These are phyloP conservation scores for Fusarium clavum DNA, from an alignment of 2,329 filamentous ascomycete genomes.

Conservation along the genomic window DNA sequence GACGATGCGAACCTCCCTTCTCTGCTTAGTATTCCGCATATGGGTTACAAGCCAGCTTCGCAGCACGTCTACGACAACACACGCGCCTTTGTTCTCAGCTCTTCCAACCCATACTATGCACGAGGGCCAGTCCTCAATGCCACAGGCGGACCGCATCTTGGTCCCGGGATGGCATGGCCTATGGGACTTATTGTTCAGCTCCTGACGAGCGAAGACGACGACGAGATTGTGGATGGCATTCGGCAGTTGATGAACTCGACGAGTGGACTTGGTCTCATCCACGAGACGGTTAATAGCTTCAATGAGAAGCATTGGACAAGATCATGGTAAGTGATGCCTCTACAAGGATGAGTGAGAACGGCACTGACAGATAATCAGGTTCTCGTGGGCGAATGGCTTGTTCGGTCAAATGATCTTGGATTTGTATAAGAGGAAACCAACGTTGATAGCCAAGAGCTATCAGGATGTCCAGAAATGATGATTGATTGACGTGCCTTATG, in stretches of 20 bases:
- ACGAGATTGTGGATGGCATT: slow-evolving; percentile 77
- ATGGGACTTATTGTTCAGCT: slow-evolving; percentile 86
- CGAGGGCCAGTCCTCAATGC: slow-evolving; percentile 63
- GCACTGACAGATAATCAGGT: slow-evolving; percentile 66
- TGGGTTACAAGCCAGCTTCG: slow-evolving; percentile 68
- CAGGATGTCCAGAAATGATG: slow-evolving; percentile 47
- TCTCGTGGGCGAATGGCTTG: slow-evolving; percentile 90
- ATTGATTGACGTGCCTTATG: neutral
- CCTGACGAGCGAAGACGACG: slow-evolving; percentile 80
- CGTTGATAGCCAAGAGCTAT: slow-evolving; percentile 66
- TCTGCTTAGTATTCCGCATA: slow-evolving; percentile 69
- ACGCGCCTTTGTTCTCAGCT: slow-evolving; percentile 76
- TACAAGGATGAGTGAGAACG: neutral
- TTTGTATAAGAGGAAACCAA: slow-evolving; percentile 77
- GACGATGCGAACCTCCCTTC: slow-evolving; percentile 74
- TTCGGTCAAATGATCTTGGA: slow-evolving; percentile 86
- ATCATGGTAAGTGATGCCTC: slow-evolving; percentile 48
- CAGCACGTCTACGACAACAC: slow-evolving; percentile 77
- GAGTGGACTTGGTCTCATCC: slow-evolving; percentile 79
- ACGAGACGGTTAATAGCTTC: slow-evolving; percentile 67
- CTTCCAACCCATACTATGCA: slow-evolving; percentile 79
- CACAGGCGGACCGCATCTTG: slow-evolving; percentile 64
- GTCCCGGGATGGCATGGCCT: slow-evolving; percentile 82
- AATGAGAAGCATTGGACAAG: slow-evolving; percentile 51
- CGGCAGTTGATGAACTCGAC: slow-evolving; percentile 74